Percentiles rank a stretch among this genome's conserved stretches.
Conservation (phyloP, 2,329 filamentous ascomycete species). For the Clonostachys rosea region DNA sequence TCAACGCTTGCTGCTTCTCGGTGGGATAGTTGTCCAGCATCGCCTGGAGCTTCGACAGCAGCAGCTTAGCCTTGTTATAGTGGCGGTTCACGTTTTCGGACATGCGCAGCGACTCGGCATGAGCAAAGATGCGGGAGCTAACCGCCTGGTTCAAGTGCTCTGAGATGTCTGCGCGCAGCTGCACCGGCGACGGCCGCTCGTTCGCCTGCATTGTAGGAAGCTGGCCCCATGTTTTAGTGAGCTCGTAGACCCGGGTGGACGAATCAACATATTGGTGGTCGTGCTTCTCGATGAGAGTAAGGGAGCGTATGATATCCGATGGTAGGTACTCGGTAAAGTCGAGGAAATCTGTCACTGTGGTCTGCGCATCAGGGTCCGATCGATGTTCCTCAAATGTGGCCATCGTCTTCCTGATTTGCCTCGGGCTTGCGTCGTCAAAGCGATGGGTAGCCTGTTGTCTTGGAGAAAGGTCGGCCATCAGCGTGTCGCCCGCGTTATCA, state of each 20-base stretch:
- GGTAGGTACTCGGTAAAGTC: conserved; percentile 68
- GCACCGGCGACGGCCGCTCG: conserved; percentile 39
- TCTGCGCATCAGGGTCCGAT: conserved; percentile 62
- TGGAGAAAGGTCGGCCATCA: conserved; percentile 10
- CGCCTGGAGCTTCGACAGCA: conserved; percentile 52
- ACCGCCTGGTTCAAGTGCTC: conserved; percentile 49
- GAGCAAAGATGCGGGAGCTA: conserved; percentile 51
- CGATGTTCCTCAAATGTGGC: conserved; percentile 33
- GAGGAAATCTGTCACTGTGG: conserved; percentile 66
- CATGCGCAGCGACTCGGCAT: conserved; percentile 60
- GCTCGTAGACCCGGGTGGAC: conserved; percentile 48
- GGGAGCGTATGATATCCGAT: conserved; percentile 60
- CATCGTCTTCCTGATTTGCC: conserved; percentile 26
- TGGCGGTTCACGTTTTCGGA: conserved; percentile 59
- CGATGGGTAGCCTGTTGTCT: conserved; percentile 17
- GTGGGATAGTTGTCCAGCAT: conserved; percentile 58
- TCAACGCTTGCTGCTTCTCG: conserved; percentile 39
- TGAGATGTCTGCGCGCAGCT: conserved; percentile 57
- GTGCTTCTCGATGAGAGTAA: conserved; percentile 61
- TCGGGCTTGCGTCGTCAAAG: neutral
- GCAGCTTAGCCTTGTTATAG: conserved; percentile 53
- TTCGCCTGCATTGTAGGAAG: conserved; percentile 43
- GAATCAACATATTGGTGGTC: conserved; percentile 53
- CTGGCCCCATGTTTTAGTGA: conserved; percentile 52
- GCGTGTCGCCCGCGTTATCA: neutral